These are phyloP conservation scores for Inga oerstediana DNA, from an alignment of 306 rosid genomes.

Conservation along the genomic window DNA sequence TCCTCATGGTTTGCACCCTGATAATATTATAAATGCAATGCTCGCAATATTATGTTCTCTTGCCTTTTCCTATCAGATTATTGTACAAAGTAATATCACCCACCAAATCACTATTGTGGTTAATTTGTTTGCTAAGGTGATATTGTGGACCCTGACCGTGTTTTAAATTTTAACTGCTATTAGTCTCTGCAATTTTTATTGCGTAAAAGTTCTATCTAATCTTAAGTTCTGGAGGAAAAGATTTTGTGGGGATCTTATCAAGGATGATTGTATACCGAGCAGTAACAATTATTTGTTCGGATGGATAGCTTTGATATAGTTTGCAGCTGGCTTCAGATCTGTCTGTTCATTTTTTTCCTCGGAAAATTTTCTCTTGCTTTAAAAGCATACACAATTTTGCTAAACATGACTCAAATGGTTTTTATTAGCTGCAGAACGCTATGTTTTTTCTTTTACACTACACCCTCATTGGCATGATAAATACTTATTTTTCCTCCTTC, in stretches of 20 bases:
- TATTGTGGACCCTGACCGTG: not conserved
- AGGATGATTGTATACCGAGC: not conserved
- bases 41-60: not conserved
- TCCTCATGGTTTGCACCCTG: conserved; percentile 18
- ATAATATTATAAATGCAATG: conserved; percentile 3
- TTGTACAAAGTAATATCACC: not conserved
- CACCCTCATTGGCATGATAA: not conserved
- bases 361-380: not conserved
- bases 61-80: not conserved
- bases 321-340: not conserved
- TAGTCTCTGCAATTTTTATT: not conserved
- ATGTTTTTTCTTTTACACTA: not conserved
- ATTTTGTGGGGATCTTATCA: not conserved
- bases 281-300: not conserved
- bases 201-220: not conserved
- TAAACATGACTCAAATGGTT: not conserved
- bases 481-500: not conserved
- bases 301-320: not conserved
- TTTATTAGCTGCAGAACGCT: not conserved
- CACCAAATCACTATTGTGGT: not conserved
- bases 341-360: not conserved
- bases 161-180: not conserved
- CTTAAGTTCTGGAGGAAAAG: not conserved
- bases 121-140: not conserved
- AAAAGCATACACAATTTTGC: not conserved